Base-by-base conservation (phyloP, 2,329 filamentous ascomycete genomes). In the Pezicula neosporulosa region DNA sequence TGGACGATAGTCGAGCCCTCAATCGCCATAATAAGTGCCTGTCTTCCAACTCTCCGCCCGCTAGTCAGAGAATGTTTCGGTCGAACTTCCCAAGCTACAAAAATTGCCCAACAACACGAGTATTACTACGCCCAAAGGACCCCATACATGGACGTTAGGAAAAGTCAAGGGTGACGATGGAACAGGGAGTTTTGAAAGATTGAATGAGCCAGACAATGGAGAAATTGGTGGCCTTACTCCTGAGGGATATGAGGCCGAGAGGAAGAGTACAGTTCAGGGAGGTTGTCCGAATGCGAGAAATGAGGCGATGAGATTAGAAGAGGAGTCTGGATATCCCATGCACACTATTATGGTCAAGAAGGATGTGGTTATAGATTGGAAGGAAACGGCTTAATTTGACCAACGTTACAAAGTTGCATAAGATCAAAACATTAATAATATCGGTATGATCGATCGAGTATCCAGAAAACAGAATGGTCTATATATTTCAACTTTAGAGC, bases 1-100 rank as follows among this genome's bases (percentile, higher is more conserved):
- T 56, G 19, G 37, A 39, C 37, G 19, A 39, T 21, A 13, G 48
- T 44, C 36, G 49, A 51, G 37, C 42, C 42, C 36, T 51, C 18
- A 3, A 33, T 47, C 28, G 49, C 43, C 16, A 42, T 51, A 9
- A 51, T 51, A 7, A 51, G 49, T 21, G 49, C 49, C 18, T 51
- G 49, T n/a, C 49, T 51, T 12, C 49, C 42, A n/a, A 51, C 49
- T 21, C 37, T 39, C 37, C 10, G 37, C 8, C 37, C 37, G 3
- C 37, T 39, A 16, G 37, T 21, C 10, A 2, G 5, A 9, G 15
- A 9, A 10, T 39, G 37, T 39, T 13, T 18, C 19, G 7, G 10
- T 9, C 37, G 37, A 6, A 39, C 37, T 16, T 15, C 37, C 37
- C 37, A 21, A 4, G n/a, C 5, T 15, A 39, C n/a, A 9, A 21